Base-by-base conservation (phyloP, 306 rosid species). In the Cicer cuneatum region DNA sequence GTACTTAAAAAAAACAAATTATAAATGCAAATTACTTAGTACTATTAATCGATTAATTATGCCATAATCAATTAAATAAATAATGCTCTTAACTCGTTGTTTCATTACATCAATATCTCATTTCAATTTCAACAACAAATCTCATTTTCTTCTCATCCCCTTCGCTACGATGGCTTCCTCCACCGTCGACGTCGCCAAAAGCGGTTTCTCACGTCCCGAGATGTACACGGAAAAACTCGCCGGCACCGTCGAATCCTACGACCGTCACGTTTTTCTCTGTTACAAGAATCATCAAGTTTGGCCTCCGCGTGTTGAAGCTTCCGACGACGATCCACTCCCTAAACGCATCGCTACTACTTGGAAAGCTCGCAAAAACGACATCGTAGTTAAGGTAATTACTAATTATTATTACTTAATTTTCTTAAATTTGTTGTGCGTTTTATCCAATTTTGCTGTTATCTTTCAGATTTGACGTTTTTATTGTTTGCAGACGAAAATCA, bases 181-280 rank as follows among this genome's bases (percentile, higher is more conserved):
- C 69, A 66, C 52, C 8, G 43, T 74, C 33, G 93, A 79, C 5
- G 92, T 82, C 10, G 85, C 85, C 8, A 90, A 88, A 61, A 73
- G 71, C 77, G 98, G 97, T 2, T 94, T 94, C 85, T 75, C 75
- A 15, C 86, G 98, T 11, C 87, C 89, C 51, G 98, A 94, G 85
- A 91, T 94, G 98, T 87, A 86, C 85, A 68, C 53, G 74, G 85
- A 62, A 41, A 90, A 54, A 11, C 94, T 89, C 21, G 85, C 89
- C 7, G 96, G 96, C 12, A 90, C 96, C 42, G 87, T 91, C 8
- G 84, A 75, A 12, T 68, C 90, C 8, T 91, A 94, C 87, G 92
- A 85, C 35, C 97, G 97, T 72, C 98, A 94, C 68, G 88, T 94
- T 0, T 94, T 94, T 78, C 90, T 89, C 46, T 91, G 98, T 74